A percentile compares a stretch with the other conserved stretches of the same genome.
Evolutionary conservation across 345 rosid species (phyloP).

Genomic region (Salix caprea): DNA sequence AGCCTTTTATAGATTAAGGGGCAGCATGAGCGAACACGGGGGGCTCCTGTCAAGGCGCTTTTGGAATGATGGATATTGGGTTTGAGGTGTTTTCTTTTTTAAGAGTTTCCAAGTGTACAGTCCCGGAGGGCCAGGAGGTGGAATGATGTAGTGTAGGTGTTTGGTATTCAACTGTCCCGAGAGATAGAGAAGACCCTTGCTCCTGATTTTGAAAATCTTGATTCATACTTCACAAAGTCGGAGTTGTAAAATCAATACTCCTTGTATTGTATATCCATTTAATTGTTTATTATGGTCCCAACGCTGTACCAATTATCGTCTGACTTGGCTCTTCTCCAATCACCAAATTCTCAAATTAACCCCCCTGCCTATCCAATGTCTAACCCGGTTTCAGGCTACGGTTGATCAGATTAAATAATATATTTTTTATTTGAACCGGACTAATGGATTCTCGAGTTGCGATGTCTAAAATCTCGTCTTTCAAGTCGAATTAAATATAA

Average conservation of each 20-base stretch:
- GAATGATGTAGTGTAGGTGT: conserved; percentile 2
- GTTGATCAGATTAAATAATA: too few relatives aligned
- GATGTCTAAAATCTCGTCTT: too few relatives aligned
- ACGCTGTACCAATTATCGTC: background rate
- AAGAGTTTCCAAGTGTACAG: conserved; percentile 25
- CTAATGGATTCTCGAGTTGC: too few relatives aligned
- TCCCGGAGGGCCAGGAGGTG: conserved; percentile 4
- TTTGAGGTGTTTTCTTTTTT: background rate
- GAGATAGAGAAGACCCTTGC: conserved; percentile 16
- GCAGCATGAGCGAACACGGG: conserved; percentile 95
- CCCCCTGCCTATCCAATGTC: too few relatives aligned
- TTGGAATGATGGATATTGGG: conserved; percentile 35
- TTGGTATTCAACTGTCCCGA: conserved; percentile 4
- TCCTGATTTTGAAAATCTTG: conserved; percentile 25
- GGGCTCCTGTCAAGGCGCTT: conserved; percentile 43
- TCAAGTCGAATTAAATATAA: too few relatives aligned
- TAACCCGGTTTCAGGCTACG: too few relatives aligned
- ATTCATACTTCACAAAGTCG: conserved; percentile 37
- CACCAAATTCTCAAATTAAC: too few relatives aligned
- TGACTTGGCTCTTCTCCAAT: background rate
- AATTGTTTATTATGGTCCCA: conserved; percentile 12
- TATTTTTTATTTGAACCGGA: too few relatives aligned
- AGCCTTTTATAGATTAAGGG: conserved; percentile 61
- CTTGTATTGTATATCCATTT: conserved; percentile 19
- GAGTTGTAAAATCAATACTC: conserved; percentile 29